A percentile compares a stretch with the other conserved stretches of the same genome.
Conservation (phyloP, 106 monocot genomes). For the Platanthera guangdongensis region DNA sequence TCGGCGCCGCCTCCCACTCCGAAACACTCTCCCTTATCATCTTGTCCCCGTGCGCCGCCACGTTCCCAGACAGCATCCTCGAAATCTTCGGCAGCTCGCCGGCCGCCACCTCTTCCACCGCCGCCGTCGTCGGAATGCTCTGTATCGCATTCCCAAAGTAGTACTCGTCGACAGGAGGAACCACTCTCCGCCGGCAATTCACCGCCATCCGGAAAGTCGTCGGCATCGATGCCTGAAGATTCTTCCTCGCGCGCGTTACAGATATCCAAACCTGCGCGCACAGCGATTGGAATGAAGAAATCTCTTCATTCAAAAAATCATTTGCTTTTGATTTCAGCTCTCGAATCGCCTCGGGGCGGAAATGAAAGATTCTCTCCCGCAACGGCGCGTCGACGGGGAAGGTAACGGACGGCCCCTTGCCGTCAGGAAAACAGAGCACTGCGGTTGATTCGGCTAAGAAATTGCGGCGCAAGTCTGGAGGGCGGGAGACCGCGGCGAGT, state of each 20-base stretch:
- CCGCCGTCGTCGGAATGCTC: conserved; percentile 24
- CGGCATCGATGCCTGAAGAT: conserved; percentile 7
- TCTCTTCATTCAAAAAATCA: neutral
- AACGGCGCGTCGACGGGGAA: conserved; percentile 38
- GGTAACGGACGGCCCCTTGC: conserved; percentile 34
- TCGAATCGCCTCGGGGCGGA: conserved; percentile 31
- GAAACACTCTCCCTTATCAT: conserved; percentile 19
- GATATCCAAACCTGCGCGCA: conserved; percentile 68
- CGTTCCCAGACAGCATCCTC: conserved; percentile 18
- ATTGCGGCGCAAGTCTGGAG: conserved; percentile 50
- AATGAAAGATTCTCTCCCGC: conserved; percentile 63
- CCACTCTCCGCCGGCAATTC: conserved; percentile 35
- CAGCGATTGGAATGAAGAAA: conserved; percentile 81
- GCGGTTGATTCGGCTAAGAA: conserved; percentile 55
- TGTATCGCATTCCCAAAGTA: conserved; percentile 66
- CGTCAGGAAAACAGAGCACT: conserved; percentile 41
- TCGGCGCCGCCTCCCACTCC: conserved; percentile 34
- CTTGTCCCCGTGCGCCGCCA: conserved; percentile 18
- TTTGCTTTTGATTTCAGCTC: conserved; percentile 56
- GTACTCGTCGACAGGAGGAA: conserved; percentile 16
- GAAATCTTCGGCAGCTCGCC: conserved; percentile 28
- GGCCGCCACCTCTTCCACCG: conserved; percentile 21
- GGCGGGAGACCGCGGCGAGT: conserved; percentile 4
- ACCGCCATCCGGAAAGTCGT: conserved; percentile 37
- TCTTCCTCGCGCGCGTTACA: conserved; percentile 56